phyloP scores from a whole-genome alignment of 331 rosid genomes.

The Rosa hybrid region DNA sequence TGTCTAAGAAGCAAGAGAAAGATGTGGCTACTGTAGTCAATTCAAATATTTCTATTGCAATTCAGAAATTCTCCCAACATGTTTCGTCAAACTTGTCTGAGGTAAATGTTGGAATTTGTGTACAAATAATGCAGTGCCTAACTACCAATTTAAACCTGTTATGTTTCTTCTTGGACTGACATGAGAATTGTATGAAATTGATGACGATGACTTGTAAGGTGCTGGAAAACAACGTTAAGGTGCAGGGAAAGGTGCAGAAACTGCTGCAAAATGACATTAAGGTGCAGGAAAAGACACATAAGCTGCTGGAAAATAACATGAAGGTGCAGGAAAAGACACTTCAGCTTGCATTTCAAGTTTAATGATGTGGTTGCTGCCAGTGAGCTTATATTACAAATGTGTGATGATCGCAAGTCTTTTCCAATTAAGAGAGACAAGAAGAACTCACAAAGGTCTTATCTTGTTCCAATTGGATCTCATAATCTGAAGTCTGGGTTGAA shows the following conservation, averaged over 20 bases:
- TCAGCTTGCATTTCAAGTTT: constrained; percentile 74
- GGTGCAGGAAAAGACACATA: background rate
- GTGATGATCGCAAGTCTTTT: constrained; percentile 32
- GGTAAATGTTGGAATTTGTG: constrained; percentile 10
- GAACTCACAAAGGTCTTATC: constrained; percentile 37
- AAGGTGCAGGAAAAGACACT: background rate
- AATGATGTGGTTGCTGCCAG: constrained; percentile 63
- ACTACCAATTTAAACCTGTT: background rate
- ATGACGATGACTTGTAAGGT: constrained; percentile 7
- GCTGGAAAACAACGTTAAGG: background rate
- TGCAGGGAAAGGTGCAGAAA: background rate
- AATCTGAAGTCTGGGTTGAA: constrained; percentile 56
- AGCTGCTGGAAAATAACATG: background rate
- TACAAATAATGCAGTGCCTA: background rate
- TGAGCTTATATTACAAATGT: constrained; percentile 63
- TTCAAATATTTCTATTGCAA: background rate
- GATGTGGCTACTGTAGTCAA: constrained; percentile 7
- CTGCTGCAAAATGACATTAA: background rate
- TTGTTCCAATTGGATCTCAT: constrained; percentile 70
- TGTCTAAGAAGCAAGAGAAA: constrained; percentile 15
- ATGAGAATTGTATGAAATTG: constrained; percentile 14
- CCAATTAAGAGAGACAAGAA: constrained; percentile 31
- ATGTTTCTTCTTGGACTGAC: background rate
- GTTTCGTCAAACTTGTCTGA: background rate
- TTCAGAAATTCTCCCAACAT: constrained; percentile 1